Conservation (phyloP, 1,139 yeast species). For the Schizosaccharomyces versatilis region DNA sequence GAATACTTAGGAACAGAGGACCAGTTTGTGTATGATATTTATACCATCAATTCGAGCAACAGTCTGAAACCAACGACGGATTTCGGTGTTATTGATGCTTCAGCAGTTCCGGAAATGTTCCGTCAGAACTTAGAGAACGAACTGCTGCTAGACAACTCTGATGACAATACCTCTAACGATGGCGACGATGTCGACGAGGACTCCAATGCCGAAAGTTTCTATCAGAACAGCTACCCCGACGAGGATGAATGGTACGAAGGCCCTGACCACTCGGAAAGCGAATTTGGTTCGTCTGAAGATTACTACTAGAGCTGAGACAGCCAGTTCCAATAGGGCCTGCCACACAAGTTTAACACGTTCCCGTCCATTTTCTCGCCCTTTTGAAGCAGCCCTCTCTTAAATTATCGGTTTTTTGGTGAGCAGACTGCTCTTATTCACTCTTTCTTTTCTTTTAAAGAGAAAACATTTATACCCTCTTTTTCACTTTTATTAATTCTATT, state of each 20-base stretch:
- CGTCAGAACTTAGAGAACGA: not conserved
- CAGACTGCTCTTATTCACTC: too few relatives aligned
- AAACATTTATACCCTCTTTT: too few relatives aligned
- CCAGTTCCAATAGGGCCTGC: too few relatives aligned
- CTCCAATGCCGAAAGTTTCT: constrained; percentile 75
- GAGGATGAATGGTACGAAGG: constrained; percentile 31
- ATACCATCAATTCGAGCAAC: not conserved
- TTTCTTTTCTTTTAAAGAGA: too few relatives aligned
- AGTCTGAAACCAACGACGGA: not conserved
- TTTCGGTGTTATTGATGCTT: not conserved
- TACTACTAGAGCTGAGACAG: not conserved
- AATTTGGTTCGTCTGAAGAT: not conserved
- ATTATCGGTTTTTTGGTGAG: too few relatives aligned
- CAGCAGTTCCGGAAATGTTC: not conserved
- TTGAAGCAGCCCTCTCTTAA: too few relatives aligned
- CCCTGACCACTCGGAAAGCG: not conserved
- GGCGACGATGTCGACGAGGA: constrained; percentile 37
- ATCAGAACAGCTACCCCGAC: constrained; percentile 84
- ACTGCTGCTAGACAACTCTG: not conserved
- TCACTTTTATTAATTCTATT: too few relatives aligned
- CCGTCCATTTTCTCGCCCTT: too few relatives aligned
- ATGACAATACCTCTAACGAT: not conserved
- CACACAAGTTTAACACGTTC: too few relatives aligned
- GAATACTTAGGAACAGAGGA: not conserved
- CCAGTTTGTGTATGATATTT: not conserved